A percentile compares a stretch with the other conserved stretches of the same genome.
Conservation (phyloP, 2,329 filamentous ascomycete genomes). For the Laburnicola sp. region DNA sequence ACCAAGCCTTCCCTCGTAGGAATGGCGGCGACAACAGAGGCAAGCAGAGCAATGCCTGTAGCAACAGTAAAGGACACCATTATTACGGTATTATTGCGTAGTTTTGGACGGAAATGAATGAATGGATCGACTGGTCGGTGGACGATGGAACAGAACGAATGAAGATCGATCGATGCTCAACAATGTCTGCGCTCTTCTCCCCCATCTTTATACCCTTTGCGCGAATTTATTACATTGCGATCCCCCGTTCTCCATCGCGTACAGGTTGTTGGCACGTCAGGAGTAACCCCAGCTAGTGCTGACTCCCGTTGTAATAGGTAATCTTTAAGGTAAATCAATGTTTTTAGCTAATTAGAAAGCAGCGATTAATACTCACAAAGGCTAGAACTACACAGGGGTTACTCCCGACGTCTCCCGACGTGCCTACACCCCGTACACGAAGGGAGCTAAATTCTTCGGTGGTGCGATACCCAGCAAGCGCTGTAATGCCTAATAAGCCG, state of each 20-base stretch:
- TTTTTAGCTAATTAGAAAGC: no score
- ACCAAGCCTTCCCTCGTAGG: conserved; percentile 9
- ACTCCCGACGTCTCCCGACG: no score
- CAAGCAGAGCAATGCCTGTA: conserved; percentile 18
- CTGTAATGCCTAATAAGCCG: not conserved
- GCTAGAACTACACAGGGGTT: no score
- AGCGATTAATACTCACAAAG: no score
- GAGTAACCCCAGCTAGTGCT: no score
- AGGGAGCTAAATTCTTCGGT: no score
- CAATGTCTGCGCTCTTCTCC: not conserved
- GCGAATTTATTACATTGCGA: no score
- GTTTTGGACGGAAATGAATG: conserved; percentile 4
- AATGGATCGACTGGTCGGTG: conserved; percentile 2
- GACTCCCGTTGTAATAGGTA: no score
- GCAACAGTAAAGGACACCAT: conserved; percentile 23
- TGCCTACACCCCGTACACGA: no score
- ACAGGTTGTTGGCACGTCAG: no score
- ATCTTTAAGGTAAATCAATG: no score
- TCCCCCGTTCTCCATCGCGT: no score
- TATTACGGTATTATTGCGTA: conserved; percentile 9
- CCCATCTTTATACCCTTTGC: not conserved
- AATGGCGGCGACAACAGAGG: conserved; percentile 11
- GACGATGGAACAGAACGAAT: conserved; percentile 1
- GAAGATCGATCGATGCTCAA: not conserved
- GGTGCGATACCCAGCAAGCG: not conserved